Percentiles rank a stretch among this genome's conserved stretches.
Conservation (phyloP, 2,329 filamentous ascomycete species). For the Hymenoscyphus linearis region DNA sequence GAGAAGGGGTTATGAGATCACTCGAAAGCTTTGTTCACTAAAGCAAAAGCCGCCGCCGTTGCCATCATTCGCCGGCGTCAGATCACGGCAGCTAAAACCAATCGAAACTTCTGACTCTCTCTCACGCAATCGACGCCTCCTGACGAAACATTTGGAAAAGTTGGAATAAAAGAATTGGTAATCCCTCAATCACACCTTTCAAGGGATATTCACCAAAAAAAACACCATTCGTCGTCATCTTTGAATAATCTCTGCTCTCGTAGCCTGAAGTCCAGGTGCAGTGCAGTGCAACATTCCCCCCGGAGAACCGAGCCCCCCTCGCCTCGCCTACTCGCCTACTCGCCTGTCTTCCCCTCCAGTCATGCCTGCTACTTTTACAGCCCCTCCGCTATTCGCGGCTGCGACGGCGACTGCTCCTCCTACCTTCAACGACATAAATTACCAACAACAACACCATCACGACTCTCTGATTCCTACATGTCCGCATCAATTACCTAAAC, state of each 20-base stretch:
- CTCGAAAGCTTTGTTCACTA: neutral
- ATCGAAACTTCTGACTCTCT: neutral
- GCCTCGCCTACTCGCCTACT: too few species aligned
- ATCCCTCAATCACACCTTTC: neutral
- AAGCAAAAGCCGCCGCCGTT: neutral
- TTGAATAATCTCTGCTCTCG: neutral
- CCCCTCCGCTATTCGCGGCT: conserved; percentile 2
- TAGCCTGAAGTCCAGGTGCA: too few species aligned
- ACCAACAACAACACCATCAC: conserved; percentile 1
- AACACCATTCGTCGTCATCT: neutral
- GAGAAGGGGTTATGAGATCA: neutral
- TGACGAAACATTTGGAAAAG: neutral
- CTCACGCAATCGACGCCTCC: neutral
- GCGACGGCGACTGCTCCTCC: too few species aligned
- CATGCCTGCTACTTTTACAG: neutral
- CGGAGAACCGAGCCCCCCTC: neutral
- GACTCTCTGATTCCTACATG: conserved; percentile 4
- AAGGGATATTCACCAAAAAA: neutral
- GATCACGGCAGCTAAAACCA: neutral
- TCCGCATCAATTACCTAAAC: conserved; percentile 4
- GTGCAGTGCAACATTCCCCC: neutral
- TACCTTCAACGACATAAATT: conserved; percentile 9
- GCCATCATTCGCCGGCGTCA: neutral
- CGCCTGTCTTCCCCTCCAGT: neutral
- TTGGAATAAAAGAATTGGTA: neutral